Evolutionary conservation across 768 basidiomycete genomes (phyloP).

Genomic region (Boletus fagicola): DNA sequence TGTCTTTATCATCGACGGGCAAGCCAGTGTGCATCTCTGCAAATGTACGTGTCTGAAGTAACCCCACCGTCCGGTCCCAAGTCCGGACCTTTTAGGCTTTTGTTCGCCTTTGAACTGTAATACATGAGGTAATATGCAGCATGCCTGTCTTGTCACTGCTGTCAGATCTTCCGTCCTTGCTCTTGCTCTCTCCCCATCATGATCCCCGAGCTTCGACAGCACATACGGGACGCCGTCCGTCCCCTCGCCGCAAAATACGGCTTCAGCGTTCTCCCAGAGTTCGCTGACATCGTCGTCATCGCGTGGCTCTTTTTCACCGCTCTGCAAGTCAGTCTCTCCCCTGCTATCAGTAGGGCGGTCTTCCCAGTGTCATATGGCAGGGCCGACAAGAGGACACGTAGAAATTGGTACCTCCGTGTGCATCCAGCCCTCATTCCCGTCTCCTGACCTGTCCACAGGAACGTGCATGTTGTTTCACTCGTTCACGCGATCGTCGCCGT

Average conservation of each 20-base stretch:
- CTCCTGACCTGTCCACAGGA: constrained; percentile 42
- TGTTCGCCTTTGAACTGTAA: constrained; percentile 6
- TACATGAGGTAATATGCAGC: constrained; percentile 18
- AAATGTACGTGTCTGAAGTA: constrained; percentile 32
- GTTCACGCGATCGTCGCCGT: constrained; percentile 68
- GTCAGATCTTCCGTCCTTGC: not conserved
- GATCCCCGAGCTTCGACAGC: constrained; percentile 30
- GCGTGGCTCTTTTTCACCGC: constrained; percentile 57
- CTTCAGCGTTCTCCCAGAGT: constrained; percentile 52
- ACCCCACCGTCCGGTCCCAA: not conserved
- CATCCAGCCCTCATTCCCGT: not conserved
- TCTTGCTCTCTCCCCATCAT: constrained; percentile 11
- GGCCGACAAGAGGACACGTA: constrained; percentile 45
- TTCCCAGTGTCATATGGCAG: constrained; percentile 51
- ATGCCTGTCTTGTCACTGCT: not conserved
- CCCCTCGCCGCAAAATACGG: constrained; percentile 39
- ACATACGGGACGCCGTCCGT: constrained; percentile 29
- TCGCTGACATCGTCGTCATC: constrained; percentile 52
- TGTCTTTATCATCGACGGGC: constrained; percentile 33
- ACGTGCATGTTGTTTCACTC: constrained; percentile 70
- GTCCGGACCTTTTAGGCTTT: constrained; percentile 6
- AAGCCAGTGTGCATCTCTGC: constrained; percentile 26
- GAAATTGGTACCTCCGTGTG: constrained; percentile 50
- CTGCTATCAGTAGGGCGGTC: constrained; percentile 45
- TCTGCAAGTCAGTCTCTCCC: constrained; percentile 59